A percentile compares a stretch with the other conserved stretches of the same genome.
Conservation (phyloP, 2,329 filamentous ascomycete genomes). For the Exserohilum rostratum region DNA sequence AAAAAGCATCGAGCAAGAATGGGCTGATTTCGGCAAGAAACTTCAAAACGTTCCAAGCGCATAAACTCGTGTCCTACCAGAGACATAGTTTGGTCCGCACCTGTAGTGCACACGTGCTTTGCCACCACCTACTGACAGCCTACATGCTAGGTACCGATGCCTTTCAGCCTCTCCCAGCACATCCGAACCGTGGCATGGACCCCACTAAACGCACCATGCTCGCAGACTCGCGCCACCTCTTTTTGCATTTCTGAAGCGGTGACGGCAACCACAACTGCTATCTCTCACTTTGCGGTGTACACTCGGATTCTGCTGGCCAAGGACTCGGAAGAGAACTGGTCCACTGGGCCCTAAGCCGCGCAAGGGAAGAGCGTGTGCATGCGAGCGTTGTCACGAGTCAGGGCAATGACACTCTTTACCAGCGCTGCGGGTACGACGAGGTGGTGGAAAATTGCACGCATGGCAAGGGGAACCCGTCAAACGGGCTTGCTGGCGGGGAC, state of each 20-base stretch:
- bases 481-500: slow-evolving; percentile 36
- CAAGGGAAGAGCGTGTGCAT: slow-evolving; percentile 46
- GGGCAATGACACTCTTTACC: slow-evolving; percentile 52
- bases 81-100: not conserved
- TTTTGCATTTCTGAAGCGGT: slow-evolving; percentile 27
- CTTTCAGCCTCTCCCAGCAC: slow-evolving; percentile 13
- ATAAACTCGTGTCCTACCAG: too few species aligned
- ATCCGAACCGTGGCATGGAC: slow-evolving; percentile 30
- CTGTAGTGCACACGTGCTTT: not conserved
- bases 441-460: too few species aligned
- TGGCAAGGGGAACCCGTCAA: too few species aligned
- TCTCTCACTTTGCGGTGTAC: slow-evolving; percentile 48
- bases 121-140: not conserved
- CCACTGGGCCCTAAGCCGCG: slow-evolving; percentile 50
- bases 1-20: slow-evolving; percentile 14
- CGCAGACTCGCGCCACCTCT: slow-evolving; percentile 15
- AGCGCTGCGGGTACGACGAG: too few species aligned
- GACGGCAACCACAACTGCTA: slow-evolving; percentile 47
- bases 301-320: slow-evolving; percentile 49
- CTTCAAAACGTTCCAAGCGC: not conserved
- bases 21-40: slow-evolving; percentile 21
- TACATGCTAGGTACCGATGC: slow-evolving; percentile 3
- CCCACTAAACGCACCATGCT: slow-evolving; percentile 23
- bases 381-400: slow-evolving; percentile 50
- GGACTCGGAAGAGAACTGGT: slow-evolving; percentile 50